Evolutionary conservation across 2,329 filamentous ascomycete genomes (phyloP).

Genomic region (Pseudogymnoascus sp.): DNA sequence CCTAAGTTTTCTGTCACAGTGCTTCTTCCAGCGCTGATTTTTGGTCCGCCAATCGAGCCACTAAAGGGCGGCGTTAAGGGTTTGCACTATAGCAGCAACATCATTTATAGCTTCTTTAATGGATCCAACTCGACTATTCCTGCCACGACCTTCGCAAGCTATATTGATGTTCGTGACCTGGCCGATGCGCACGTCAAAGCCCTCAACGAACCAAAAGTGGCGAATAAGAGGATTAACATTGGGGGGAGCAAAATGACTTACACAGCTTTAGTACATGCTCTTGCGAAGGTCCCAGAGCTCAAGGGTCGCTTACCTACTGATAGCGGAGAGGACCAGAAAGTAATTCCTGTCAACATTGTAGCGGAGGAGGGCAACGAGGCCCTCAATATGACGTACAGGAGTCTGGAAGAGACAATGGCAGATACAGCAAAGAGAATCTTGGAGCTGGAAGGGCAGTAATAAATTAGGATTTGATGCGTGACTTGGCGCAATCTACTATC

Average conservation of each 20-base stretch:
- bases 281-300: constrained; percentile 21
- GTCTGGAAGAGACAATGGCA: constrained; percentile 16
- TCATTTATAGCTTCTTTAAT: constrained; percentile 24
- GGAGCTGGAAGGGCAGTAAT: constrained; percentile 14
- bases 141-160: constrained; percentile 18
- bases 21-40: constrained; percentile 23
- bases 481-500: not conserved
- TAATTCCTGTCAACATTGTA: constrained; percentile 12
- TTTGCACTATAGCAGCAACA: constrained; percentile 21
- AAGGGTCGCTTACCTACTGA: constrained; percentile 22
- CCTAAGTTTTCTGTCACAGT: constrained; percentile 21
- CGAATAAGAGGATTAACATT: constrained; percentile 18
- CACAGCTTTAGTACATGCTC: constrained; percentile 18
- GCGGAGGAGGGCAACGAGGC: constrained; percentile 14
- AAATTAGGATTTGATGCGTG: not conserved
- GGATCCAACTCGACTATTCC: constrained; percentile 21
- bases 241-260: constrained; percentile 12
- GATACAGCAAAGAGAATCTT: constrained; percentile 16
- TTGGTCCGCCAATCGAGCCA: constrained; percentile 24
- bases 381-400: constrained; percentile 13
- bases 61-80: constrained; percentile 17
- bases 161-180: constrained; percentile 25
- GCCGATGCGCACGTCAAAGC: constrained; percentile 22
- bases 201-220: constrained; percentile 19
- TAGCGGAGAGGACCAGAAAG: constrained; percentile 18